Base-by-base conservation (phyloP, 2,329 filamentous ascomycete species). In the Trichoderma hamatum region DNA sequence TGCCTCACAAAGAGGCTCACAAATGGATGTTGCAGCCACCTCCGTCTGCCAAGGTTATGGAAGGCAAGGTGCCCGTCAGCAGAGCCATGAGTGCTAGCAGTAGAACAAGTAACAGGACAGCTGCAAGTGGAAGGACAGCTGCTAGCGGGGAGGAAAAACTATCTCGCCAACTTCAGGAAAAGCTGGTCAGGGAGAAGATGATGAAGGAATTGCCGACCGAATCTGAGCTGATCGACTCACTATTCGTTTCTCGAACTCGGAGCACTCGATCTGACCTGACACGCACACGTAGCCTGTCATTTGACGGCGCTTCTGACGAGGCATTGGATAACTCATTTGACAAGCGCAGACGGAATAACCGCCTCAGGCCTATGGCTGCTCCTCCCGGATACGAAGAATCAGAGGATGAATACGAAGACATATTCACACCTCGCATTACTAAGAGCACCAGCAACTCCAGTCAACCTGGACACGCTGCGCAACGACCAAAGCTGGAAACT, bases 21-120 rank as follows among this genome's bases (percentile, higher is more conserved):
- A 86, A 86, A 75, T 97, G 94, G 94, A 97, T 97, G 94, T 83
- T 97, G 63, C 93, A 97, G 76, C 94, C 94, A 2, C 93, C 94
- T 1, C 94, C 94, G n/a, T 88, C 90, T 39, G 93, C 94, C 68
- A 94, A 91, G 78, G 85, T 97, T 70, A 97, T 97, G 94, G 92
- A 91, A 72, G 94, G 94, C 72, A 96, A 94, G 78, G 88, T 92
- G 43, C 88, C 88, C 34, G 89, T 91, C 24, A 88, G 85, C 74
- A 83, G 89, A 66, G 90, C 87, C 72, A 83, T 83, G 43, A 92
- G 88, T 75, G 83, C 85, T 43, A 83, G 80, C 51, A 88, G 84
- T 74, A 82, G 82, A 58, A 79, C 82, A 26, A 87, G 84, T 67
- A 80, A 81, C 56, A 80, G 76, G 72, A 85, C 64, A 1, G 73